A percentile compares a stretch with the other conserved stretches of the same genome.
Conservation (phyloP, 345 rosid species). For the Arabidopsis thaliana region DNA sequence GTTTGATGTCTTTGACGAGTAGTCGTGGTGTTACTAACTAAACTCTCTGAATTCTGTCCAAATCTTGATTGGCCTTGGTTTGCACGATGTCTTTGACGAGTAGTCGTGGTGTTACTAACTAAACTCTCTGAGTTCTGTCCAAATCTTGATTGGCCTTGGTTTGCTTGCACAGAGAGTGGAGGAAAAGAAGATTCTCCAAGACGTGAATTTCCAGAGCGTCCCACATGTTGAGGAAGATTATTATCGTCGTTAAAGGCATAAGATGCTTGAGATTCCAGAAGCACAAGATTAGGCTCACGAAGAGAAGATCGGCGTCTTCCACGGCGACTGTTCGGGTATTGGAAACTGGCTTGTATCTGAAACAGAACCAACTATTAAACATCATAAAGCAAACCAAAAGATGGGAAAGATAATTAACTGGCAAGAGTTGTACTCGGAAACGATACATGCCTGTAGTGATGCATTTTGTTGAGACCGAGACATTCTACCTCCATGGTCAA, state of each 20-base stretch:
- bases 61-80: slow-evolving; percentile 49
- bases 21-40: slow-evolving; percentile 58
- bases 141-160: slow-evolving; percentile 49
- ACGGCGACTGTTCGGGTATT: slow-evolving; percentile 61
- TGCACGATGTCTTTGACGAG: slow-evolving; percentile 52
- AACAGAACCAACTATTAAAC: slow-evolving; percentile 11
- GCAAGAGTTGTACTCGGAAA: slow-evolving; percentile 13
- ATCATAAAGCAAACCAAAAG: slow-evolving; percentile 17
- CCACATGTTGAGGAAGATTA: slow-evolving; percentile 64
- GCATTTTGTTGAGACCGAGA: slow-evolving; percentile 83
- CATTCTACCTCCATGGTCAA: slow-evolving; percentile 90
- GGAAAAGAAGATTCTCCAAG: slow-evolving; percentile 78
- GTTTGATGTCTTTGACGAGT: slow-evolving; percentile 58
- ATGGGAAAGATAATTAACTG: background rate
- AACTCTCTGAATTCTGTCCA: slow-evolving; percentile 52
- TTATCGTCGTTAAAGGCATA: slow-evolving; percentile 43
- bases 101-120: slow-evolving; percentile 59
- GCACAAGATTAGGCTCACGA: slow-evolving; percentile 46
- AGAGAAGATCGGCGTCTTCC: slow-evolving; percentile 63
- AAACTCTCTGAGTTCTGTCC: slow-evolving; percentile 52
- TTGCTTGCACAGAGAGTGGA: slow-evolving; percentile 59
- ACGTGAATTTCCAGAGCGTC: slow-evolving; percentile 56
- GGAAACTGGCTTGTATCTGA: slow-evolving; percentile 86
- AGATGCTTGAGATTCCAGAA: slow-evolving; percentile 29
- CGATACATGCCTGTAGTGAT: slow-evolving; percentile 66